Conservation (phyloP, 192 early-diverging fungal species). For the Entomortierella beljakovae region DNA sequence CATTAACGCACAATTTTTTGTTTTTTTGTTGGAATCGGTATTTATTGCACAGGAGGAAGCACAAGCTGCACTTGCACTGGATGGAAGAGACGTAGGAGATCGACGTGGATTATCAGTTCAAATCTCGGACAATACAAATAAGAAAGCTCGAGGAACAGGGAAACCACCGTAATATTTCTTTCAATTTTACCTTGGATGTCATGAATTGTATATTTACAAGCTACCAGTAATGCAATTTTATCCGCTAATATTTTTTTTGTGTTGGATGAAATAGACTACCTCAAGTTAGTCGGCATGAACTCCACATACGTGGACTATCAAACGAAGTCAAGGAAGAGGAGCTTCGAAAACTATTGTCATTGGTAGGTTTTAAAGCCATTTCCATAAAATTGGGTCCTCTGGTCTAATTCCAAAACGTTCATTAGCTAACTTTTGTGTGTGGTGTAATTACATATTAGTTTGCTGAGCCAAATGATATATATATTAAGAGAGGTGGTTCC, state of each 20-base stretch:
- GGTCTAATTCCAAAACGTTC: not conserved
- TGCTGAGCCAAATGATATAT: slow-evolving; percentile 12
- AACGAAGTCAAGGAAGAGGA: slow-evolving; percentile 41
- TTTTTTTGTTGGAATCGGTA: not conserved
- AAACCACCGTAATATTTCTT: slow-evolving; percentile 28
- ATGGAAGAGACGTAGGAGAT: slow-evolving; percentile 41
- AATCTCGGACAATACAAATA: slow-evolving; percentile 35
- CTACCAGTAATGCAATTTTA: not conserved
- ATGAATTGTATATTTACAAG: not conserved
- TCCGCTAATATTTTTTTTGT: not conserved
- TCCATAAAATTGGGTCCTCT: not conserved
- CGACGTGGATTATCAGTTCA: slow-evolving; percentile 30
- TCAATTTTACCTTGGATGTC: not conserved
- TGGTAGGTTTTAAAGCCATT: slow-evolving; percentile 9
- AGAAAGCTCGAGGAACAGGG: slow-evolving; percentile 2
- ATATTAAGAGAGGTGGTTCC: not conserved
- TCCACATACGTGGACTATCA: slow-evolving; percentile 15
- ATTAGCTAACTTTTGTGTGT: not conserved
- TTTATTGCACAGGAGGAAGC: slow-evolving; percentile 30
- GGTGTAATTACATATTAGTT: slow-evolving; percentile 4
- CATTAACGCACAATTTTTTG: not conserved
- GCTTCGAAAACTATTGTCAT: slow-evolving; percentile 16
- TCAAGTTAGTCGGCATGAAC: slow-evolving; percentile 44
- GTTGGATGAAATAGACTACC: slow-evolving; percentile 14
- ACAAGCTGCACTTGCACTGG: slow-evolving; percentile 29